These are phyloP conservation scores for Suhomyces yuchorum DNA, from an alignment of 1,139 yeast genomes.

Conservation along the genomic window DNA sequence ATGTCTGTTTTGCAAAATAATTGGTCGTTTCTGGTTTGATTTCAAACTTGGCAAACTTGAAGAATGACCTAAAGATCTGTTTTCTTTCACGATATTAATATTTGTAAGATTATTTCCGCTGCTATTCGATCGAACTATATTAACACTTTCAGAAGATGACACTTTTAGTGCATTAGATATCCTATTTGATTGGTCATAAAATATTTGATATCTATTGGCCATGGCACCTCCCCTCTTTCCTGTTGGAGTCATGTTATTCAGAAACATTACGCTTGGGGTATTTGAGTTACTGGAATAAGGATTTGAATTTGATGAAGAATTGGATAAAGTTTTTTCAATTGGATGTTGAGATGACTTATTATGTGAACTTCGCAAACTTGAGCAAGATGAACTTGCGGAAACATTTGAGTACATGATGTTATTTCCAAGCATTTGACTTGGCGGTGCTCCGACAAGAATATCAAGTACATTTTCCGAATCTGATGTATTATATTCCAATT, in stretches of 20 bases:
- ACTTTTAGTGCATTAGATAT: conserved; percentile 49
- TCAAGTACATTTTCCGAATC: conserved; percentile 15
- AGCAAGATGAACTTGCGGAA: conserved; percentile 39
- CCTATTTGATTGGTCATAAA: conserved; percentile 50
- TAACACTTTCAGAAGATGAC: conserved; percentile 48
- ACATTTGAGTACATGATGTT: conserved; percentile 30
- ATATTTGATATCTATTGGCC: conserved; percentile 52
- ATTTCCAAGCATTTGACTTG: conserved; percentile 18
- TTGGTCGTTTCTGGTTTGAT: conserved; percentile 20
- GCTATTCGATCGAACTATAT: conserved; percentile 31
- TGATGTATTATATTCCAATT: conserved; percentile 7
- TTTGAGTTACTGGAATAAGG: conserved; percentile 12
- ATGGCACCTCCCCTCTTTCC: conserved; percentile 47
- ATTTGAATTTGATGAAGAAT: conserved; percentile 27
- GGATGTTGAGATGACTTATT: conserved; percentile 20
- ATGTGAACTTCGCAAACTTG: conserved; percentile 31
- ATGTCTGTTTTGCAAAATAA: conserved; percentile 13
- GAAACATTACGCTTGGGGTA: conserved; percentile 10
- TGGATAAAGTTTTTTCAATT: conserved; percentile 39
- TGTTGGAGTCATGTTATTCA: conserved; percentile 28
- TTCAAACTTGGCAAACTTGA: conserved; percentile 43
- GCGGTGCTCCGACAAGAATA: conserved; percentile 28
- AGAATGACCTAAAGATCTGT: conserved; percentile 39
- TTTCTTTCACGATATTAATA: conserved; percentile 15
- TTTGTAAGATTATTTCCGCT: conserved; percentile 16